Evolutionary conservation across 1,139 yeast species (phyloP), one percentile per base, ranked within the genome.

Genomic region (Candida smagusa): DNA sequence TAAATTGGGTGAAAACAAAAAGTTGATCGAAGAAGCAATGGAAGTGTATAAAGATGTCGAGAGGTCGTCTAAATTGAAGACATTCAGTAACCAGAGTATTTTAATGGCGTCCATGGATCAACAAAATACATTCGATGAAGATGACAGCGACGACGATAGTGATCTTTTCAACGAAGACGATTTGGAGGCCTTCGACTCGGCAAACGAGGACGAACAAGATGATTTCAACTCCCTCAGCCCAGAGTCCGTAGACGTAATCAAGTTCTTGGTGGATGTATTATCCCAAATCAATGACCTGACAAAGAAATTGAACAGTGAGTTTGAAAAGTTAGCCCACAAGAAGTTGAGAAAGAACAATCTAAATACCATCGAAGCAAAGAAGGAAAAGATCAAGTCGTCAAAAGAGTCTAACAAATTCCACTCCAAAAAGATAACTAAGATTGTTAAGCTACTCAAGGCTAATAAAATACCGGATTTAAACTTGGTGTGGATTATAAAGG

Each of bases 41-140:
- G 77, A 71, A 43, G 63, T 63, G 34, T 71, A 71, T 43, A 71
- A 71, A 44, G 73, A 68, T 27, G 77, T 71, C 30, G 77, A 71
- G 45, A 65, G 71, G 39, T 58, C 62, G 31, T 63, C 71, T 3
- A 71, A 71, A 42, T 63, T 71, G 63, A 71, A 71, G 44, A 64
- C 74, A 3, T 71, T 65, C 42, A 68, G 74, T 2, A 71, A 71
- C 50, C 77, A 71, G 45, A 66, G 73, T 7, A 71, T 71, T 29
- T 58, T 70, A 65, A 56, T 71, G 58, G 73, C 76, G 2, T 61
- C 74, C 9, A 50, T 65, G 44, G 75, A 68, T 38, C 50, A 46
- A 32, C 53, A 46, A 29, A 56, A 59, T 28, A 48, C 49, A 26
- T 51, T 49, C 8, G 49, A 59, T 35, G 54, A 47, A 13, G 51